These are phyloP conservation scores for Cymbopogon citratus DNA, from an alignment of 176 grass and related monocot genomes.

Conservation along the genomic window DNA sequence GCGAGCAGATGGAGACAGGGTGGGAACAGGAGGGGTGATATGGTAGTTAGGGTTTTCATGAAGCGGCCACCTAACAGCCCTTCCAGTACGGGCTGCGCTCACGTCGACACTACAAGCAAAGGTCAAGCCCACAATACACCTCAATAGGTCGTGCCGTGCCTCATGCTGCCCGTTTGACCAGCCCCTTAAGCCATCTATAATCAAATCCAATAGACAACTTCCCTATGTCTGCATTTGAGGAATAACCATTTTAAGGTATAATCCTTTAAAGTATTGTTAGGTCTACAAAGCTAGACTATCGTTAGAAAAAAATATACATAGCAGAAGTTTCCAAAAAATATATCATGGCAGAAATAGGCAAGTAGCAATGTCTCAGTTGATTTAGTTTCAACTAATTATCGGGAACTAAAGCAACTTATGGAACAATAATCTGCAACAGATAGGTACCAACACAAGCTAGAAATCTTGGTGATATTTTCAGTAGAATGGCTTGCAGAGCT, in stretches of 20 bases:
- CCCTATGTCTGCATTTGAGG: constrained; percentile 9
- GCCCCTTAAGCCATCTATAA: neutral
- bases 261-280: neutral
- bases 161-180: neutral
- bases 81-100: neutral
- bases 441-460: neutral
- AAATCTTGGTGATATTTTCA: neutral
- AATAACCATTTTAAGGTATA: constrained; percentile 3
- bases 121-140: neutral
- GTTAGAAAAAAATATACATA: neutral
- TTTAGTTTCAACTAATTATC: neutral
- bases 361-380: neutral
- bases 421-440: neutral
- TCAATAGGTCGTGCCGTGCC: neutral
- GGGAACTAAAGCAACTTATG: neutral
- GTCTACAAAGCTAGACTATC: neutral
- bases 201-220: neutral
- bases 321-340: neutral
- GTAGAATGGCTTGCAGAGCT: neutral
- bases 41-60: neutral
- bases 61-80: neutral
- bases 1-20: neutral
- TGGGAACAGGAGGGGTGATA: neutral
- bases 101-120: neutral
- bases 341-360: neutral